Percentiles rank a stretch among this genome's conserved stretches.
Evolutionary conservation across 768 basidiomycete species (phyloP).

Genomic region (Agaricus bisporus): DNA sequence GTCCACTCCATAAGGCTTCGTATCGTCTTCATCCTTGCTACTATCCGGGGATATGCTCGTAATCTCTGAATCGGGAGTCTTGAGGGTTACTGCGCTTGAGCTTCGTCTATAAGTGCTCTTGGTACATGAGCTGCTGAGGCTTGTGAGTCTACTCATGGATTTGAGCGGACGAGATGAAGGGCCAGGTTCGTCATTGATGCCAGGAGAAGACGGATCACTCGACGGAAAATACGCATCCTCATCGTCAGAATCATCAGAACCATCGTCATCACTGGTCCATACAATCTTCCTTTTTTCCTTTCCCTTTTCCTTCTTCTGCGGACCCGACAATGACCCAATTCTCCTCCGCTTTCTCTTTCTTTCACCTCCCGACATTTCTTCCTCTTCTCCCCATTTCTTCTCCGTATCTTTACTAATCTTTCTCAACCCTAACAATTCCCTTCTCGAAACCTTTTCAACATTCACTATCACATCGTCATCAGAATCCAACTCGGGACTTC

Average conservation of each 20-base stretch:
- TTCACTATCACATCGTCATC: background rate
- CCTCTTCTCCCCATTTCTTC: background rate
- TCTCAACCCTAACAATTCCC: conserved; percentile 1
- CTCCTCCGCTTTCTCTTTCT: conserved; percentile 5
- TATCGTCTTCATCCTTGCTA: conserved; percentile 11
- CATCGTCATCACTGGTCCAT: conserved; percentile 11
- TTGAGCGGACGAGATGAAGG: conserved; percentile 11
- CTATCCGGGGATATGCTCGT: background rate
- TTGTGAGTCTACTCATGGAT: background rate
- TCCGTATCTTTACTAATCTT: background rate
- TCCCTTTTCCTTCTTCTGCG: conserved; percentile 1
- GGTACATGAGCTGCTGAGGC: background rate
- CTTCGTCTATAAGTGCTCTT: conserved; percentile 11
- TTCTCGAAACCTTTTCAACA: background rate
- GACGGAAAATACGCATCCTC: conserved; percentile 26
- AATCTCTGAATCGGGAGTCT: background rate
- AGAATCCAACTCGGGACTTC: background rate
- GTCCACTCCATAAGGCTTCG: conserved; percentile 9
- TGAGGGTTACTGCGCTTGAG: conserved; percentile 15
- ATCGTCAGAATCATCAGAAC: conserved; percentile 20
- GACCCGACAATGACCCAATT: conserved; percentile 4
- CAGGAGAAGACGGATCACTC: conserved; percentile 16
- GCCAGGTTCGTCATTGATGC: conserved; percentile 1
- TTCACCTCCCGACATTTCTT: background rate
- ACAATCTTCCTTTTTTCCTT: background rate